Evolutionary conservation across 2,329 filamentous ascomycete genomes (phyloP).

Genomic region (Xylariaceae sp.): DNA sequence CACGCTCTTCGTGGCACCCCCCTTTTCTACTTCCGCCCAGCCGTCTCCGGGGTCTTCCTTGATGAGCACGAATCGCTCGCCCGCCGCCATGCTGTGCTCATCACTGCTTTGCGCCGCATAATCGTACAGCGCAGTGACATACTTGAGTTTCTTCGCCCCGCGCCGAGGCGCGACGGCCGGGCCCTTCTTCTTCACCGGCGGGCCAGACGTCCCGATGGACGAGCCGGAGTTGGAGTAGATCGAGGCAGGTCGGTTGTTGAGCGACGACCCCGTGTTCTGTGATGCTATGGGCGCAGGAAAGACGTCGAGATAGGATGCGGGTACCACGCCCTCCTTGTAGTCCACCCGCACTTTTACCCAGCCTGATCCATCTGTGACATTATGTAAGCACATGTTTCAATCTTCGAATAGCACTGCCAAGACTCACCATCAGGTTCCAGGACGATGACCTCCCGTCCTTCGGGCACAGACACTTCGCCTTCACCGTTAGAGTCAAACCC

Average conservation of each 20-base stretch:
- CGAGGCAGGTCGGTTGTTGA: constrained; percentile 56
- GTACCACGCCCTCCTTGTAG: constrained; percentile 75
- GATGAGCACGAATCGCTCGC: constrained; percentile 85
- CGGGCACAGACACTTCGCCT: constrained; percentile 73
- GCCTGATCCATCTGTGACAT: constrained; percentile 67
- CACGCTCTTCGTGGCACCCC: constrained; percentile 77
- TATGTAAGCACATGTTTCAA: constrained; percentile 25
- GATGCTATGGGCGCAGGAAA: constrained; percentile 37
- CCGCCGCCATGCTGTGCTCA: constrained; percentile 86
- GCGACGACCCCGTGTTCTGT: constrained; percentile 37
- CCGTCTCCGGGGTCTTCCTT: constrained; percentile 86
- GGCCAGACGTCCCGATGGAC: constrained; percentile 44
- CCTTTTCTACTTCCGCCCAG: constrained; percentile 94
- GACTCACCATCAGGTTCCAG: constrained; percentile 79
- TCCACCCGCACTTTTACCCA: constrained; percentile 81
- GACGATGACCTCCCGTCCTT: constrained; percentile 70
- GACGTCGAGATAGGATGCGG: constrained; percentile 75
- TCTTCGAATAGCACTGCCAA: constrained; percentile 6
- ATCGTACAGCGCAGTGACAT: constrained; percentile 88
- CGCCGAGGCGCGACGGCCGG: constrained; percentile 85
- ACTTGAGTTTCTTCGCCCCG: constrained; percentile 87
- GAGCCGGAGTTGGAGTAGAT: constrained; percentile 72
- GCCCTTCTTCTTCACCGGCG: constrained; percentile 69
- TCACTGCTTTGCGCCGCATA: constrained; percentile 79
- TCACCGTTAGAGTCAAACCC: constrained; percentile 71